These are phyloP conservation scores for Salmacisia buchloeana DNA, from an alignment of 1,284 basidiomycete species.

Conservation along the genomic window DNA sequence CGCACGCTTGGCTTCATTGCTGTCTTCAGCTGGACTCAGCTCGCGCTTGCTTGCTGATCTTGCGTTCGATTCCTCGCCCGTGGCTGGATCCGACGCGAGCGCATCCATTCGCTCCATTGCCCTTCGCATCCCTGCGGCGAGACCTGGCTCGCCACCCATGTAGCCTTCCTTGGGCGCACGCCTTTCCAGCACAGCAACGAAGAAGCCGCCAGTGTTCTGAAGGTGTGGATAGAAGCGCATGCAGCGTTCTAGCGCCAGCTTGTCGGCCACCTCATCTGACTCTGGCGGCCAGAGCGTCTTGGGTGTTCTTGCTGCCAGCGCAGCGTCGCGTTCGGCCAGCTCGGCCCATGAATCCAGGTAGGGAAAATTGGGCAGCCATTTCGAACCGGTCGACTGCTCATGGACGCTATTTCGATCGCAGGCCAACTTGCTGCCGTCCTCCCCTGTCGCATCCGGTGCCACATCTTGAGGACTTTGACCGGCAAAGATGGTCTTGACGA, in stretches of 20 bases:
- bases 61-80: constrained; percentile 18
- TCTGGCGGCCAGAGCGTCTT: constrained; percentile 38
- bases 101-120: constrained; percentile 29
- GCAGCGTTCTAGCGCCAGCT: constrained; percentile 36
- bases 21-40: constrained; percentile 11
- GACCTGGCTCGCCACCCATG: constrained; percentile 14
- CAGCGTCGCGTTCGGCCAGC: constrained; percentile 35
- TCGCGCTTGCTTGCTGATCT: constrained; percentile 12
- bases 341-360: constrained; percentile 43
- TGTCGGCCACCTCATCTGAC: constrained; percentile 39
- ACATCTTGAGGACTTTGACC: not conserved
- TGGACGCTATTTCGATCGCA: not conserved
- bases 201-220: constrained; percentile 97
- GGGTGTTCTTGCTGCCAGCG: constrained; percentile 34
- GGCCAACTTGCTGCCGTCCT: not conserved
- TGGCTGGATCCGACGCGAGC: constrained; percentile 20
- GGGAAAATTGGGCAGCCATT: constrained; percentile 30
- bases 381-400: not conserved
- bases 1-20: not conserved
- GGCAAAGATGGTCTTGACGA: not conserved
- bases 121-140: constrained; percentile 41
- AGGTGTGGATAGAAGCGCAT: constrained; percentile 71
- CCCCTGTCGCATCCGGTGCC: not conserved
- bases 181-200: constrained; percentile 79
- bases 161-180: constrained; percentile 13